Conservation (phyloP, 441 rosid species). For the Erodium chrysanthum region DNA sequence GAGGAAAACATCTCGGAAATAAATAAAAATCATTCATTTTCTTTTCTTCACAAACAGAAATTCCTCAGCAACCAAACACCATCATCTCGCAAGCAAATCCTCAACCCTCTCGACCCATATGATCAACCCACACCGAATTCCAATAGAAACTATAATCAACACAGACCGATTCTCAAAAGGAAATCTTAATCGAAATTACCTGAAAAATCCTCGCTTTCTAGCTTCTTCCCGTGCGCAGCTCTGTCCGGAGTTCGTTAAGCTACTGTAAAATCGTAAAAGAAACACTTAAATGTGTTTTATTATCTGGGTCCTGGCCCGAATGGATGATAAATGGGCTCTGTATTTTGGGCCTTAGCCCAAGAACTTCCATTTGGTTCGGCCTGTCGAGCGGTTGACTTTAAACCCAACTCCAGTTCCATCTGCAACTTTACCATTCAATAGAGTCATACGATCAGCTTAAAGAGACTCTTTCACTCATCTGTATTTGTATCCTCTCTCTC, state of each 20-base stretch:
- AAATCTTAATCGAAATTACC: background rate
- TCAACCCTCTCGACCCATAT: background rate
- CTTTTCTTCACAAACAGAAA: background rate
- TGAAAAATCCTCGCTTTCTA: background rate
- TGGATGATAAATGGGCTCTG: background rate
- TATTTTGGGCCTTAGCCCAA: background rate
- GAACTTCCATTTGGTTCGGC: background rate
- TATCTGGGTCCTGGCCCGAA: too few relatives aligned
- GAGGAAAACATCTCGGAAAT: too few relatives aligned
- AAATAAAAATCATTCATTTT: background rate
- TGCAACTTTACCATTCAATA: background rate
- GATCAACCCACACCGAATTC: background rate
- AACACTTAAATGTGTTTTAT: too few relatives aligned
- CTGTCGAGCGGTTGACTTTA: background rate
- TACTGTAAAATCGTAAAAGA: too few relatives aligned
- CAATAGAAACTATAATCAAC: background rate
- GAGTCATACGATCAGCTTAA: background rate
- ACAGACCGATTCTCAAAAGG: too few relatives aligned
- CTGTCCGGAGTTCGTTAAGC: background rate
- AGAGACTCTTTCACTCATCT: background rate
- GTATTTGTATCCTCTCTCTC: background rate
- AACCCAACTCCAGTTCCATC: background rate
- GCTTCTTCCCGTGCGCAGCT: background rate
- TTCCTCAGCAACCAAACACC: constrained; percentile 2
- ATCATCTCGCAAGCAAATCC: background rate